phyloP scores from a whole-genome alignment of 768 basidiomycete species.

The Mrakia blollopis region DNA sequence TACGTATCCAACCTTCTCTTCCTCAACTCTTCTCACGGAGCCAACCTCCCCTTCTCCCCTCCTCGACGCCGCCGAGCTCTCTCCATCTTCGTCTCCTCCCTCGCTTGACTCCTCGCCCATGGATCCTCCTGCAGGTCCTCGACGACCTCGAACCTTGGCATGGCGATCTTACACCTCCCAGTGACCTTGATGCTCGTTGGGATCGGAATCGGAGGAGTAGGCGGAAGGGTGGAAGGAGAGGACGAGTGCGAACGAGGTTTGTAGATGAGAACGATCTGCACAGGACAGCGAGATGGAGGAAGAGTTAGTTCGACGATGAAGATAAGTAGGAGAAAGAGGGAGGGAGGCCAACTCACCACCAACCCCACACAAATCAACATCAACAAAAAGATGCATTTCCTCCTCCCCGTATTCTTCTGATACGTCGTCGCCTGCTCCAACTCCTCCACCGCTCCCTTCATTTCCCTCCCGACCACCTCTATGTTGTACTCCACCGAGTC shows the following conservation, averaged over 20 bases:
- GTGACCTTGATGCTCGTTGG: neutral
- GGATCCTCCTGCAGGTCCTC: no score
- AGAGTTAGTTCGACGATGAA: neutral
- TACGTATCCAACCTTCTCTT: no score
- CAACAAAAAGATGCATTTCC: conserved; percentile 89
- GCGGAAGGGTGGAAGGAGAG: neutral
- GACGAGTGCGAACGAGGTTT: conserved; percentile 58
- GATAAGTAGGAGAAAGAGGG: neutral
- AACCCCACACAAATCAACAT: conserved; percentile 83
- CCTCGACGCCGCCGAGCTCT: no score
- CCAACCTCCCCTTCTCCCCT: no score
- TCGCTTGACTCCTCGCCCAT: no score
- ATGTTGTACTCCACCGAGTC: conserved; percentile 98
- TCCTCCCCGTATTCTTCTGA: conserved; percentile 86
- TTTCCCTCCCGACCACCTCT: conserved; percentile 76
- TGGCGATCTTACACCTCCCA: neutral
- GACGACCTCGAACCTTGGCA: neutral
- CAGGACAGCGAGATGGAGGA: neutral
- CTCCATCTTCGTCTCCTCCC: no score
- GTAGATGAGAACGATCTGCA: conserved; percentile 70
- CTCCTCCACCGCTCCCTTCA: conserved; percentile 78
- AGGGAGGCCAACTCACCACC: conserved; percentile 44
- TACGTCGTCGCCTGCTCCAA: conserved; percentile 81
- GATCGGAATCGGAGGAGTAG: neutral
- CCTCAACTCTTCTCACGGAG: no score